Base-by-base conservation (phyloP, 768 basidiomycete genomes). In the Rhizopogon vulgaris region DNA sequence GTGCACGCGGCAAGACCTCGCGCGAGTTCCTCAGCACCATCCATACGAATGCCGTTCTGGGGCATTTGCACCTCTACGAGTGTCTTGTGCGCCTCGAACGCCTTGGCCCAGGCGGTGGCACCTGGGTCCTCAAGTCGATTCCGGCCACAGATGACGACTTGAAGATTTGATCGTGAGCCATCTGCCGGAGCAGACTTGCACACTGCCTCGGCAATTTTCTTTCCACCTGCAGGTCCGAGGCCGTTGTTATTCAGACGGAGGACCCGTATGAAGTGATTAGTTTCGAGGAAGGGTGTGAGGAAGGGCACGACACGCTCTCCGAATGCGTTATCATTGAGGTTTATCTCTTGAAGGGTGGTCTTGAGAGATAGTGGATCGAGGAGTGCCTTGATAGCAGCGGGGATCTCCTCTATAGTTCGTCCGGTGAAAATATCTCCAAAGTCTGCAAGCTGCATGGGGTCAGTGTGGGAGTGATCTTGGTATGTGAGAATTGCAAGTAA, bases 351-450 rank as follows among this genome's bases (percentile, higher is more conserved):
- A 43, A 99, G 84, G 3, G 86, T 81, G 4, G 83, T 78, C 62
- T 90, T 90, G 61, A 82, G 77, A 61, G 82, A 83, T 55, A 99
- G 81, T 11, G 94, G 84, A 60, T 91, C 82, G 66, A 94, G 96
- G 58, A 99, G 80, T 34, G 90, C 86, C 36, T 83, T 78, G 41
- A 99, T 83, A 14, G 96, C 92, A 52, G 72, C 78, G 4, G 95
- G 96, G 64, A 99, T 98, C 69, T 99, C 95, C 55, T 82, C 78
- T 73, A 97, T 97, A 63, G 96, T 79, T 57, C 95, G 90, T 50
- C 94, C 91, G 2, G 95, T 97, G 73, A 99, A 99, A 70, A 99
- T 94, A 71, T 97, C 95, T 28, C 92, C 88, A 58, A 97, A 90
- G 73, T 98, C 86, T 59, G 94, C 95, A 53, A 95, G 73, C 96